Base-by-base conservation (phyloP, 257 asterid genomes). In the Rehmannia glutinosa region DNA sequence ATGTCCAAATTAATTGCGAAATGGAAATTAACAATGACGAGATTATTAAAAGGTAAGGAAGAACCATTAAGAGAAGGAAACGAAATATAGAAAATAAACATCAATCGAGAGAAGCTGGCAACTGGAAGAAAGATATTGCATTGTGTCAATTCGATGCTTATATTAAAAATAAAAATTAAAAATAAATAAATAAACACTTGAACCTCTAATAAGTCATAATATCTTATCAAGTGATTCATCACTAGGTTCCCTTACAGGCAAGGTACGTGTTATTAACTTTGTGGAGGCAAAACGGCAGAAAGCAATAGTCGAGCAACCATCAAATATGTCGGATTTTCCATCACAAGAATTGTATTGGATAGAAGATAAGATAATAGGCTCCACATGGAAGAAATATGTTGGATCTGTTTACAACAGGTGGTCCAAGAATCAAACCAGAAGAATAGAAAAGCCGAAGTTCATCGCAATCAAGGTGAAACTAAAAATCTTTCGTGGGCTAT, bases 51-150 rank as follows among this genome's bases (percentile, higher is more conserved):
- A n/a, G n/a, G n/a, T n/a, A n/a, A n/a, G n/a, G n/a, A n/a, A n/a
- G n/a, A n/a, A n/a, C n/a, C n/a, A n/a, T n/a, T n/a, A n/a, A n/a
- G n/a, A n/a, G n/a, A n/a, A n/a, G n/a, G n/a, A n/a, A n/a, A n/a
- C n/a, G n/a, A n/a, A n/a, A n/a, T n/a, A n/a, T 43, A 43, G 15
- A 43, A 13, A 42, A 16, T 60, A 45, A 42, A 62, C 20, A 69
- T 59, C 58, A 32, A 69, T 59, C 58, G 25, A 36, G 47, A 8
- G 71, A 70, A 65, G 69, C 60, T 60, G 79, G 67, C 73, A 70
- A 62, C 57, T 50, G 28, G 23, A 50, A 1, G 53, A 25, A 49
- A 75, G 39, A 65, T 43, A 49, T 19, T 49, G 45, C 51, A 73
- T n/a, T 20, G 53, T 54, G 66, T 32, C 16, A 20, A 45, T 46